A percentile compares a stretch with the other conserved stretches of the same genome.
These are phyloP conservation scores for Atkinsonella texensis DNA, from an alignment of 2,329 filamentous ascomycete species.

Conservation along the genomic window DNA sequence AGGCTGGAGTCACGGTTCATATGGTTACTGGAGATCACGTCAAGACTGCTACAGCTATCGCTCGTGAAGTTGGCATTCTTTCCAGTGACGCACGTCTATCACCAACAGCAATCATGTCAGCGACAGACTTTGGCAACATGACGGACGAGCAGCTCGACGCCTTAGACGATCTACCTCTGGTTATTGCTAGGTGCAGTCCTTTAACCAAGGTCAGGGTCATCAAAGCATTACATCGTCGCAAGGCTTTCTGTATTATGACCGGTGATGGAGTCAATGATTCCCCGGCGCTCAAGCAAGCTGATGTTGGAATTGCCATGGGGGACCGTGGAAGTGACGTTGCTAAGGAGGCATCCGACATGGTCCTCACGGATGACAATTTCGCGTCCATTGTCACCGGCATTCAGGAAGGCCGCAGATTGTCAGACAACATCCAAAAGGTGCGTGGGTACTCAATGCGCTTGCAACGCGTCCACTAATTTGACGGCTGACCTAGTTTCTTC, in stretches of 20 bases:
- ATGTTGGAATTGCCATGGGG: conserved; percentile 69
- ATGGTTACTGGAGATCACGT: conserved; percentile 62
- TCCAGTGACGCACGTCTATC: conserved; percentile 21
- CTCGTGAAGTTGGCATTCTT: conserved; percentile 52
- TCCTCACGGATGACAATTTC: conserved; percentile 81
- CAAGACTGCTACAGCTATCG: conserved; percentile 54
- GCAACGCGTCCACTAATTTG: neutral
- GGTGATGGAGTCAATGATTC: conserved; percentile 68
- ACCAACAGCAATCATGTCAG: conserved; percentile 44
- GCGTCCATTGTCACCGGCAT: conserved; percentile 66
- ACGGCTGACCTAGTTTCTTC: conserved; percentile 32
- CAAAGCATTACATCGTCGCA: conserved; percentile 57
- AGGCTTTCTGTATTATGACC: conserved; percentile 61
- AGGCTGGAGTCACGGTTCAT: conserved; percentile 52
- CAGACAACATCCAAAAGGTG: conserved; percentile 66
- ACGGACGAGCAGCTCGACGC: conserved; percentile 50
- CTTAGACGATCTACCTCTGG: conserved; percentile 49
- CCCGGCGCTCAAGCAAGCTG: conserved; percentile 58
- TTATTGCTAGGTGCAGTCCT: conserved; percentile 58
- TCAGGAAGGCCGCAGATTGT: conserved; percentile 55
- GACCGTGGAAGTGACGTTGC: conserved; percentile 59
- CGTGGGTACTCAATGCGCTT: neutral
- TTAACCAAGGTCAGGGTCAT: conserved; percentile 66
- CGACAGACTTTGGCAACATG: conserved; percentile 49
- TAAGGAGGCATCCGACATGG: conserved; percentile 77